A percentile compares a stretch with the other conserved stretches of the same genome.
These are phyloP conservation scores for Mortierella polycephala DNA, from an alignment of 371 early-diverging fungal genomes.

Conservation along the genomic window DNA sequence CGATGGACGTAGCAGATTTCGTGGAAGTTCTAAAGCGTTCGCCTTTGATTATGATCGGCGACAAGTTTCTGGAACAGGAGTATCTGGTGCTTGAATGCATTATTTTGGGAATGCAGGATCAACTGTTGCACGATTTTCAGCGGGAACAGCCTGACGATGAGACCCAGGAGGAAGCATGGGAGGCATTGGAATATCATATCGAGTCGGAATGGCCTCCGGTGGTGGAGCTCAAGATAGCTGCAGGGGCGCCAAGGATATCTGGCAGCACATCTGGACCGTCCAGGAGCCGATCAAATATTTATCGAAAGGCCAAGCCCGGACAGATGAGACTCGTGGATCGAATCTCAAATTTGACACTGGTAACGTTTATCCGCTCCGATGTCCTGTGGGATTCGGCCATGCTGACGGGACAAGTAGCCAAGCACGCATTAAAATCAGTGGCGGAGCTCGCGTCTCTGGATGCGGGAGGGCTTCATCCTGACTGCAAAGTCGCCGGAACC, in stretches of 20 bases:
- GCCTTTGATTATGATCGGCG: constrained; percentile 45
- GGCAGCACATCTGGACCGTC: not conserved
- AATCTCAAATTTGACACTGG: constrained; percentile 28
- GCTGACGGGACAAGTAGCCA: not conserved
- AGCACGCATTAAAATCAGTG: constrained; percentile 16
- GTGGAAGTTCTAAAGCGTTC: constrained; percentile 44
- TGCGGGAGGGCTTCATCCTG: constrained; percentile 36
- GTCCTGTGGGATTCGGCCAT: constrained; percentile 40
- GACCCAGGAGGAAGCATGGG: not conserved
- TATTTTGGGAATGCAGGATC: constrained; percentile 34
- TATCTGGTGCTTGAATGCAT: constrained; percentile 37
- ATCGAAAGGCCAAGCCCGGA: constrained; percentile 50
- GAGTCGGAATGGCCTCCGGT: constrained; percentile 33
- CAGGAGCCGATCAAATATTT: constrained; percentile 12
- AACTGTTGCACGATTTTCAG: constrained; percentile 10
- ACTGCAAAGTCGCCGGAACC: constrained; percentile 35
- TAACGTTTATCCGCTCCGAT: constrained; percentile 43
- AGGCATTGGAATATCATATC: constrained; percentile 23
- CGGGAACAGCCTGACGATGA: not conserved
- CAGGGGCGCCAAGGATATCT: not conserved
- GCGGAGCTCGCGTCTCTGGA: constrained; percentile 16
- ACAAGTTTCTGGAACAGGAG: constrained; percentile 46
- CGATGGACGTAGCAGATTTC: constrained; percentile 30
- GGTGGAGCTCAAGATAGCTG: constrained; percentile 29
- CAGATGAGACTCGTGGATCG: constrained; percentile 41